Evolutionary conservation across 331 rosid genomes (phyloP).

Genomic region (Quercus lobata): DNA sequence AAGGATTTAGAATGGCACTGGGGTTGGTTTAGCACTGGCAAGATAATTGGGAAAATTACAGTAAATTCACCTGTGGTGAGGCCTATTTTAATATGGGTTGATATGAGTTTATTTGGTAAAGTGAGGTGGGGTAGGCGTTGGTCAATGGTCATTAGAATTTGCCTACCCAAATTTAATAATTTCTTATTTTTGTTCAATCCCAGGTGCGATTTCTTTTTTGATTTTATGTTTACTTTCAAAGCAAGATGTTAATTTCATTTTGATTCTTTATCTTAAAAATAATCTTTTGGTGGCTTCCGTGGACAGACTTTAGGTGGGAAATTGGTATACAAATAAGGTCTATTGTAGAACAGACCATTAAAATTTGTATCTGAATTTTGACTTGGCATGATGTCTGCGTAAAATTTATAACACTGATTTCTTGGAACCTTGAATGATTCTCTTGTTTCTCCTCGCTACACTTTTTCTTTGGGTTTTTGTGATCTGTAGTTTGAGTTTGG

Average conservation of each 20-base stretch:
- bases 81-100: too few species aligned
- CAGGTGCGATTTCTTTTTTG: slow-evolving; percentile 7
- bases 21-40: not conserved
- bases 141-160: slow-evolving; percentile 14
- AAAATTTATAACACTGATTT: slow-evolving; percentile 20
- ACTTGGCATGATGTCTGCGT: slow-evolving; percentile 15
- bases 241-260: slow-evolving; percentile 27
- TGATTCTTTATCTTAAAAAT: slow-evolving; percentile 36
- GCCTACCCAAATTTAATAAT: slow-evolving; percentile 10
- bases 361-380: slow-evolving; percentile 31
- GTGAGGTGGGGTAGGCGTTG: too few species aligned
- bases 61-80: too few species aligned
- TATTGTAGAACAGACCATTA: slow-evolving; percentile 21
- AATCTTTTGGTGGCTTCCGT: slow-evolving; percentile 35
- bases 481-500: too few species aligned
- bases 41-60: too few species aligned
- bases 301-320: slow-evolving; percentile 25
- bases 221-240: slow-evolving; percentile 26
- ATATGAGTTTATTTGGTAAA: too few species aligned
- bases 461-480: not conserved
- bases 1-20: not conserved
- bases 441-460: not conserved
- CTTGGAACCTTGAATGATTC: slow-evolving; percentile 15
- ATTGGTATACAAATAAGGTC: slow-evolving; percentile 25
- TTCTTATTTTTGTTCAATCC: slow-evolving; percentile 17